Evolutionary conservation across 2,329 filamentous ascomycete genomes (phyloP).

Genomic region (Exophiala sp.): DNA sequence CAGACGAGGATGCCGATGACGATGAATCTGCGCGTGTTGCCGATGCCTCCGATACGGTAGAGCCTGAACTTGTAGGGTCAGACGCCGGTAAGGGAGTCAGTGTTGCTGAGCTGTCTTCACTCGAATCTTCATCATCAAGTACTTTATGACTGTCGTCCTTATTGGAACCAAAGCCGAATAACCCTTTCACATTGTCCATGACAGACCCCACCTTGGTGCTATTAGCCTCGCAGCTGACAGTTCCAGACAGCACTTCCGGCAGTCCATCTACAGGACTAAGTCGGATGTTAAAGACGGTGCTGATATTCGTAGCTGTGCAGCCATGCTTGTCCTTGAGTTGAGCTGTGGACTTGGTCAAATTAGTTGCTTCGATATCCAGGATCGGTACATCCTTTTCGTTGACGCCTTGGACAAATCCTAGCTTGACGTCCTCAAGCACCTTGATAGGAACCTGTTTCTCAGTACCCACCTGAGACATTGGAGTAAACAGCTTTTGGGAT

Average conservation of each 20-base stretch:
- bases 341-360: constrained; percentile 78
- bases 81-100: constrained; percentile 23
- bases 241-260: constrained; percentile 71
- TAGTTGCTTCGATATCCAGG: constrained; percentile 69
- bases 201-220: constrained; percentile 71
- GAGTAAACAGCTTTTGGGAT: constrained; percentile 78
- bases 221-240: constrained; percentile 81
- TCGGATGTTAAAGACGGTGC: constrained; percentile 73
- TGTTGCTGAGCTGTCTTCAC: constrained; percentile 31
- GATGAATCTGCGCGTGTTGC: constrained; percentile 43
- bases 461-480: constrained; percentile 69
- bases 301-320: constrained; percentile 72
- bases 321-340: constrained; percentile 74
- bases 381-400: constrained; percentile 56
- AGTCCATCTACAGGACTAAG: constrained; percentile 71
- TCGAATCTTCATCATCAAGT: constrained; percentile 57
- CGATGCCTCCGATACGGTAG: constrained; percentile 31
- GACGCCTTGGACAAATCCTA: constrained; percentile 74
- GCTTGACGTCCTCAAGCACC: constrained; percentile 75
- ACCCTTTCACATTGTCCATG: constrained; percentile 90
- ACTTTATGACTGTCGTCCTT: constrained; percentile 74
- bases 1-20: constrained; percentile 38
- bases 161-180: constrained; percentile 90
- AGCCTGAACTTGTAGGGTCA: constrained; percentile 27
- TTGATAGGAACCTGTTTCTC: constrained; percentile 83